Percentiles rank a stretch among this genome's conserved stretches.
These are phyloP conservation scores for Cucurbita ficifolia DNA, from an alignment of 306 rosid genomes.

Conservation along the genomic window DNA sequence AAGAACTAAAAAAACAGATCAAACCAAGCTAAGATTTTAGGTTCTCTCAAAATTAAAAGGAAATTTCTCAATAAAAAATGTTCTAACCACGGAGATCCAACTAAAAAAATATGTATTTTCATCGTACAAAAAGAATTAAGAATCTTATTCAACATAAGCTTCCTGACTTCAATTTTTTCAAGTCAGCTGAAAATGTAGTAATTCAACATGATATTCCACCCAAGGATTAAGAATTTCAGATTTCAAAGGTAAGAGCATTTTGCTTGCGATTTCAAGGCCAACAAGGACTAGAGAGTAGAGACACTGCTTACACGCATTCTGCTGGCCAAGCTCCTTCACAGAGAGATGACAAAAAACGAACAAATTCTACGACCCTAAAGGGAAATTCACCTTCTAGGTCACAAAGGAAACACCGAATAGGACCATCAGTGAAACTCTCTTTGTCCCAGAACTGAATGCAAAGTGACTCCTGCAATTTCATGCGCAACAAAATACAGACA, in stretches of 20 bases:
- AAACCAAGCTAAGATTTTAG: too few species aligned
- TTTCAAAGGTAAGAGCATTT: background rate
- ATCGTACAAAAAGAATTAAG: background rate
- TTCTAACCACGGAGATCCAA: background rate
- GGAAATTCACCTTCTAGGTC: slow-evolving; percentile 83
- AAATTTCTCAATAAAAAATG: background rate
- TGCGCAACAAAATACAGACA: slow-evolving; percentile 7
- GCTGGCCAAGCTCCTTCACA: slow-evolving; percentile 91
- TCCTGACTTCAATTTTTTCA: background rate
- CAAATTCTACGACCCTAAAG: slow-evolving; percentile 48
- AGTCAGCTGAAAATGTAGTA: background rate
- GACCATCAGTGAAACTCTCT: slow-evolving; percentile 78
- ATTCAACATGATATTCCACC: background rate
- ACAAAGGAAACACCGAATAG: slow-evolving; percentile 70
- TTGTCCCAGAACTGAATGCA: slow-evolving; percentile 94
- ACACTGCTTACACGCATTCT: slow-evolving; percentile 71
- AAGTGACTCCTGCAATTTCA: slow-evolving; percentile 68
- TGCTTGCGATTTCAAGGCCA: background rate
- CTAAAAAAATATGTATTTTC: background rate
- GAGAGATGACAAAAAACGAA: slow-evolving; percentile 74
- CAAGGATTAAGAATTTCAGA: background rate
- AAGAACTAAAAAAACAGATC: too few species aligned
- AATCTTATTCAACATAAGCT: background rate
- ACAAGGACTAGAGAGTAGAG: background rate
- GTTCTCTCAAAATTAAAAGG: too few species aligned